Evolutionary conservation across 441 rosid species (phyloP).

Genomic region (Raphanus hybrid): DNA sequence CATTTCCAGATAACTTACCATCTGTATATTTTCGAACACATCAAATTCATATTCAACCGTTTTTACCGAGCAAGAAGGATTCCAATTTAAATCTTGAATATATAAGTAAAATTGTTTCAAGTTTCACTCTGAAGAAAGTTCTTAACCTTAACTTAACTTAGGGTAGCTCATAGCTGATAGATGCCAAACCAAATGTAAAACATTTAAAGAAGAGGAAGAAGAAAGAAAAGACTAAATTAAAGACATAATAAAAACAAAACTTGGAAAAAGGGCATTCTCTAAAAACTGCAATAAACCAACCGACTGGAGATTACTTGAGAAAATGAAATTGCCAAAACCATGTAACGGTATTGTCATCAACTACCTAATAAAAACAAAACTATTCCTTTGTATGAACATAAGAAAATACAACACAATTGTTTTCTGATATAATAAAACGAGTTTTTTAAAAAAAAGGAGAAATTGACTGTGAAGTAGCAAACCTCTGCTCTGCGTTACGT

Average conservation of each 20-base stretch:
- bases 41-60: no score
- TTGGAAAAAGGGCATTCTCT: constrained; percentile 3
- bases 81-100: neutral
- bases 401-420: neutral
- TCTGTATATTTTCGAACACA: no score
- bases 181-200: neutral
- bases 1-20: no score
- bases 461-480: constrained; percentile 30
- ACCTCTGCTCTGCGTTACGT: constrained; percentile 35
- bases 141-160: neutral
- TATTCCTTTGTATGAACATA: neutral
- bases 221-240: neutral
- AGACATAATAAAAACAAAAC: constrained; percentile 40
- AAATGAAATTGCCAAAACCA: constrained; percentile 33
- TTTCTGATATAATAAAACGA: neutral
- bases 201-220: neutral
- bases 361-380: constrained; percentile 22
- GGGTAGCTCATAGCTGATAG: neutral
- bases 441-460: neutral
- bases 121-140: neutral
- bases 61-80: neutral
- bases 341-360: constrained; percentile 32
- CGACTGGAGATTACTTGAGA: constrained; percentile 32
- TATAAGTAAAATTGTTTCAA: neutral
- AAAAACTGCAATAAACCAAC: constrained; percentile 40